These are phyloP conservation scores for Cymbidium sinense DNA, from an alignment of 106 monocot species.

Conservation along the genomic window DNA sequence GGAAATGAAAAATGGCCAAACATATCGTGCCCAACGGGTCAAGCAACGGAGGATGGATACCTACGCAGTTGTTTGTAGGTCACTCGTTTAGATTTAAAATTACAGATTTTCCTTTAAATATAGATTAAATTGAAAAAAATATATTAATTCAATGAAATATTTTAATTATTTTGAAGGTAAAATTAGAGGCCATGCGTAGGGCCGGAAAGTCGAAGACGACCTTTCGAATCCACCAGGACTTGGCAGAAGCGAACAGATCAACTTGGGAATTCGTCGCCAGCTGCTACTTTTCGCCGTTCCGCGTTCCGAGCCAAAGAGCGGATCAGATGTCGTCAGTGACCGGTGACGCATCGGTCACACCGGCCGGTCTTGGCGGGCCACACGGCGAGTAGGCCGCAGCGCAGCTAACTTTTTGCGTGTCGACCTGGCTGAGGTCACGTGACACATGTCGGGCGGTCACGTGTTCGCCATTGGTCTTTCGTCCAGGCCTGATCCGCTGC, in stretches of 20 bases:
- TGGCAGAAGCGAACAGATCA: not conserved
- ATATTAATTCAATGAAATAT: too few species aligned
- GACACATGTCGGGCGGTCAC: not conserved
- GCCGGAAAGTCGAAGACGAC: not conserved
- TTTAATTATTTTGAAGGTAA: too few species aligned
- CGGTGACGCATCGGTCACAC: conserved; percentile 2
- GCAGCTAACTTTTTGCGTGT: not conserved
- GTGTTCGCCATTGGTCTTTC: not conserved
- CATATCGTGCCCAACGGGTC: too few species aligned
- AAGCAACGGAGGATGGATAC: too few species aligned
- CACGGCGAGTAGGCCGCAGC: not conserved
- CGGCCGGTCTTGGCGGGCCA: not conserved
- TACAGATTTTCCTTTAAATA: too few species aligned
- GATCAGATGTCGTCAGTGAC: not conserved
- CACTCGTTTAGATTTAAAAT: too few species aligned
- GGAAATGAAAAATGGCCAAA: too few species aligned
- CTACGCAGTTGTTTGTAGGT: too few species aligned
- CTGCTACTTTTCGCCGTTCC: not conserved
- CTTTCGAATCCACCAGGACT: not conserved
- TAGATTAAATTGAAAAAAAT: too few species aligned
- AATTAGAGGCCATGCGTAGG: not conserved
- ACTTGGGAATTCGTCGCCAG: not conserved
- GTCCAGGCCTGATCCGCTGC: not conserved
- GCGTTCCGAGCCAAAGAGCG: not conserved
- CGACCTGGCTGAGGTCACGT: not conserved